phyloP scores from a whole-genome alignment of 1,284 basidiomycete species.

The Fomitiporia mediterranea region DNA sequence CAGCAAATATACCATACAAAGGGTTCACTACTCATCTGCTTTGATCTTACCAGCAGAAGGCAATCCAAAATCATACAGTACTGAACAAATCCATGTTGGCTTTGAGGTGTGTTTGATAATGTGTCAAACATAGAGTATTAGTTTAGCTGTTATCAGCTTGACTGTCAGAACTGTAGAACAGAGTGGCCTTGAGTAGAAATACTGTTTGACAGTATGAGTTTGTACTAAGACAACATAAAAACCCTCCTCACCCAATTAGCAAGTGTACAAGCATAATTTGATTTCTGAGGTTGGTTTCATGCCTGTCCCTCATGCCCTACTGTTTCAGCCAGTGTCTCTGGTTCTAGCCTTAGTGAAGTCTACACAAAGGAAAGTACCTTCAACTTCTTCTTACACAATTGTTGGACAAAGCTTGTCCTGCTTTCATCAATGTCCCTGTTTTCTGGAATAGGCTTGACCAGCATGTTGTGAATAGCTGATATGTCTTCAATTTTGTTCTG shows the following conservation, averaged over 20 bases:
- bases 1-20: conserved; percentile 30
- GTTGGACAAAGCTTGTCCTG: no score
- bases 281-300: background rate
- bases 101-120: conserved; percentile 24
- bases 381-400: no score
- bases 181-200: background rate
- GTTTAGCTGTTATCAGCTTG: background rate
- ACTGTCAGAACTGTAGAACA: background rate
- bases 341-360: no score
- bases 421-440: no score
- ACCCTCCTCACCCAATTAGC: background rate
- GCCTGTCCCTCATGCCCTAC: no score
- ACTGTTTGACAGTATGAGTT: background rate
- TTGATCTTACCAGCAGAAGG: conserved; percentile 30
- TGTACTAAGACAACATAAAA: background rate
- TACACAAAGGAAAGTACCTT: no score
- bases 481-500: no score
- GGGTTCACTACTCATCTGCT: conserved; percentile 35
- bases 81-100: conserved; percentile 32
- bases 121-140: background rate
- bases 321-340: no score
- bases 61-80: conserved; percentile 32
- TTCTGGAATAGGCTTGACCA: no score
- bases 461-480: no score
- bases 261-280: background rate